Percentiles rank a stretch among this genome's conserved stretches.
These are phyloP conservation scores for Alternaria sp. DNA, from an alignment of 2,329 filamentous ascomycete species.

Conservation along the genomic window DNA sequence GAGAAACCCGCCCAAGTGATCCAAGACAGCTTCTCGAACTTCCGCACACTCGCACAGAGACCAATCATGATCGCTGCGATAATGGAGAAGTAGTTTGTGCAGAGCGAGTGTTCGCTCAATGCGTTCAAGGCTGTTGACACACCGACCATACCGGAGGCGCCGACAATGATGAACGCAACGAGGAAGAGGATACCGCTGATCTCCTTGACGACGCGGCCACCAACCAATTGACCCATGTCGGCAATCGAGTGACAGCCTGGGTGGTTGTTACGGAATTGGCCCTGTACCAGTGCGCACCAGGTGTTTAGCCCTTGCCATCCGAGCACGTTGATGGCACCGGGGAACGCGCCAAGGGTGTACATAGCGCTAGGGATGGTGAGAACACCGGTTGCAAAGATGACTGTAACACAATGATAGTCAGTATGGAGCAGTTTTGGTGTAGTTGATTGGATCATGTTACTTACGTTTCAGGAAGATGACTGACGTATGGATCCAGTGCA, in stretches of 20 bases:
- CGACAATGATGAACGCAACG: slow-evolving; percentile 65
- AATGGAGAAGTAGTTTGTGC: slow-evolving; percentile 67
- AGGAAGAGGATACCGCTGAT: slow-evolving; percentile 64
- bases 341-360: slow-evolving; percentile 58
- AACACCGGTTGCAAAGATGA: slow-evolving; percentile 61
- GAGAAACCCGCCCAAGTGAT: slow-evolving; percentile 68
- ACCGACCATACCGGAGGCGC: slow-evolving; percentile 66
- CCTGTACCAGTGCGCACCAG: slow-evolving; percentile 59
- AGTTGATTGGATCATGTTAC: neutral
- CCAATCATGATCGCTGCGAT: slow-evolving; percentile 64
- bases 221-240: slow-evolving; percentile 67
- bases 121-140: slow-evolving; percentile 68
- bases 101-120: slow-evolving; percentile 65
- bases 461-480: slow-evolving; percentile 62
- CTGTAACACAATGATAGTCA: slow-evolving; percentile 8
- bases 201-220: slow-evolving; percentile 62
- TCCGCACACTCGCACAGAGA: slow-evolving; percentile 62
- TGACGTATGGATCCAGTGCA: slow-evolving; percentile 61
- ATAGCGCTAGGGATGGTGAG: slow-evolving; percentile 60
- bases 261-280: slow-evolving; percentile 61
- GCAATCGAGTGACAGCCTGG: slow-evolving; percentile 62
- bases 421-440: neutral
- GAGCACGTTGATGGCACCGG: slow-evolving; percentile 58
- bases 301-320: slow-evolving; percentile 61
- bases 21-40: slow-evolving; percentile 69